These are phyloP conservation scores for Heteromeles arbutifolia DNA, from an alignment of 306 rosid species.

Conservation along the genomic window DNA sequence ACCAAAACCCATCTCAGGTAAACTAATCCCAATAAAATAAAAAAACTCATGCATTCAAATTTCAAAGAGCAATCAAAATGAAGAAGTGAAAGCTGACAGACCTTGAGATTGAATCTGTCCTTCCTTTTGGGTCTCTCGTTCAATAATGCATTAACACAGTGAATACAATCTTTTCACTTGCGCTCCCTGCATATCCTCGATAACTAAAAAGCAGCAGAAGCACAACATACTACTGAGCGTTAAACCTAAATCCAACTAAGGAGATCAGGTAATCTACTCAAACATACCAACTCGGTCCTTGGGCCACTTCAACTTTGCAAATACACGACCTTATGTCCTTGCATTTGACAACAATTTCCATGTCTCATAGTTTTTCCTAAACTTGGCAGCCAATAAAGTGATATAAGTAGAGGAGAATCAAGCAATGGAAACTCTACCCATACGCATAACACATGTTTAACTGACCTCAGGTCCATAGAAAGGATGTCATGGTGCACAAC, in stretches of 20 bases:
- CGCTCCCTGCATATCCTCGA: too few relatives aligned
- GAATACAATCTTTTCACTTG: too few relatives aligned
- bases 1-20: too few relatives aligned
- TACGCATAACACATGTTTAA: background rate
- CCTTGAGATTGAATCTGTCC: too few relatives aligned
- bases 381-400: slow-evolving; percentile 13
- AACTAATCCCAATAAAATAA: too few relatives aligned
- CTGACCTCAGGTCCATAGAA: slow-evolving; percentile 66
- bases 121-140: too few relatives aligned
- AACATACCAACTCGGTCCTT: slow-evolving; percentile 58
- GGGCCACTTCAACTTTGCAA: slow-evolving; percentile 82
- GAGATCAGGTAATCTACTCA: slow-evolving; percentile 6
- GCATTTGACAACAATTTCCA: slow-evolving; percentile 64
- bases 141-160: too few relatives aligned
- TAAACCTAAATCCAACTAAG: background rate
- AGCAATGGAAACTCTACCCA: background rate
- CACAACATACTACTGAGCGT: too few relatives aligned
- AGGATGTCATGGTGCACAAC: slow-evolving; percentile 66
- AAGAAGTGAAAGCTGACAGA: too few relatives aligned
- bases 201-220: too few relatives aligned
- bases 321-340: slow-evolving; percentile 66
- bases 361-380: slow-evolving; percentile 61
- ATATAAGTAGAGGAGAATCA: background rate
- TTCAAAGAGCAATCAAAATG: too few relatives aligned
- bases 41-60: too few relatives aligned